A percentile compares a stretch with the other conserved stretches of the same genome.
Evolutionary conservation across 2,329 filamentous ascomycete genomes (phyloP).

Genomic region (Knoxdaviesia proteae): DNA sequence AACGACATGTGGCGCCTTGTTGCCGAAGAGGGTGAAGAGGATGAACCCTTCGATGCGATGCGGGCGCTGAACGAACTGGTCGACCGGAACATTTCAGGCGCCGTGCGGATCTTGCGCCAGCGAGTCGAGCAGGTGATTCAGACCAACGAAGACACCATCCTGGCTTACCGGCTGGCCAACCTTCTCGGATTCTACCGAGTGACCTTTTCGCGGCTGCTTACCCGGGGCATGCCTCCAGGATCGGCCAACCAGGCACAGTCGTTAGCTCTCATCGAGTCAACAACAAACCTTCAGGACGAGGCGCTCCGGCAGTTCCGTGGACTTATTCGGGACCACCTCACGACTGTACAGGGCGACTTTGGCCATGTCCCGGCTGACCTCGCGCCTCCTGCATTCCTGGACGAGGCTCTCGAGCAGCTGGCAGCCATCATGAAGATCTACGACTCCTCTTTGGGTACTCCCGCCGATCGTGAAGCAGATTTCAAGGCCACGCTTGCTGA

Average conservation of each 20-base stretch:
- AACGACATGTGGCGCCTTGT: constrained; percentile 66
- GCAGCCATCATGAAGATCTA: constrained; percentile 66
- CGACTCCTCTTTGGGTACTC: constrained; percentile 53
- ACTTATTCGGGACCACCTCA: constrained; percentile 61
- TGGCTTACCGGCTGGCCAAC: constrained; percentile 79
- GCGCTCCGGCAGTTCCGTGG: constrained; percentile 67
- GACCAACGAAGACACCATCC: constrained; percentile 72
- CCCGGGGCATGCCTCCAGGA: constrained; percentile 18
- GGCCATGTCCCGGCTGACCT: constrained; percentile 52
- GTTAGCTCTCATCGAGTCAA: constrained; percentile 47
- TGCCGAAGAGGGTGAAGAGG: constrained; percentile 25
- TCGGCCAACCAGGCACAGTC: too few species aligned
- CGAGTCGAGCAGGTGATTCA: constrained; percentile 82
- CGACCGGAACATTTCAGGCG: constrained; percentile 64
- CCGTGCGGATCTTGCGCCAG: constrained; percentile 68
- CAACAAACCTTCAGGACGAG: constrained; percentile 49
- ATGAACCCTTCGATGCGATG: constrained; percentile 51
- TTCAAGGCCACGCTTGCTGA: constrained; percentile 60
- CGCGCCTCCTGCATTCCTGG: constrained; percentile 58
- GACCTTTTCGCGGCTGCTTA: constrained; percentile 67
- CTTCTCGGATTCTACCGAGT: constrained; percentile 72
- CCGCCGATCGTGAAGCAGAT: constrained; percentile 37
- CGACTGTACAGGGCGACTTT: constrained; percentile 51
- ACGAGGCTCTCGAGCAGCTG: constrained; percentile 61
- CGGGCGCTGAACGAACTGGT: constrained; percentile 72